phyloP scores from a whole-genome alignment of 2,329 filamentous ascomycete genomes.

The Exophiala calicioides region DNA sequence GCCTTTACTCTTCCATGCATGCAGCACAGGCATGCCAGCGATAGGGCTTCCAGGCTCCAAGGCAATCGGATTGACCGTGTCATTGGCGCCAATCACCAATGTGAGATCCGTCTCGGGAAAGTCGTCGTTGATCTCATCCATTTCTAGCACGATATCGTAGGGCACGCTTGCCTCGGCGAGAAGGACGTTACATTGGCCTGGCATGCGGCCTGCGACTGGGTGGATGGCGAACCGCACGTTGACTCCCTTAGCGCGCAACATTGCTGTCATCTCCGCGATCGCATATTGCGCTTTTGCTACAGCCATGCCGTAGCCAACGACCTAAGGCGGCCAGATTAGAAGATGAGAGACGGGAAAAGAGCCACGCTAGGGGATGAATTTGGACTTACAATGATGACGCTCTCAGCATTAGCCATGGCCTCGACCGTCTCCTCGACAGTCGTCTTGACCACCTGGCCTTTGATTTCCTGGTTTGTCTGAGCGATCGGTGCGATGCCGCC shows the following conservation, averaged over 20 bases:
- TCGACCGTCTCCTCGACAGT: slow-evolving; percentile 80
- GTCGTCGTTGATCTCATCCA: slow-evolving; percentile 96
- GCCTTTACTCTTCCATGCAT: slow-evolving; percentile 92
- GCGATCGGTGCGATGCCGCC: slow-evolving; percentile 71
- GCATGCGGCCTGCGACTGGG: slow-evolving; percentile 88
- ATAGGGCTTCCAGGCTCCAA: slow-evolving; percentile 81
- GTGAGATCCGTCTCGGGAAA: slow-evolving; percentile 83
- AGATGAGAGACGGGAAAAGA: neutral
- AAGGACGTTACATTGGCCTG: slow-evolving; percentile 88
- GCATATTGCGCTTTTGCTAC: slow-evolving; percentile 92
- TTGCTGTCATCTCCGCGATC: slow-evolving; percentile 76
- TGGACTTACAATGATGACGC: slow-evolving; percentile 69
- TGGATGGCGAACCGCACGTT: slow-evolving; percentile 89
- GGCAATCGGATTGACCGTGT: slow-evolving; percentile 89
- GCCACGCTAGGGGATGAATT: no score
- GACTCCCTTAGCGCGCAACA: slow-evolving; percentile 72
- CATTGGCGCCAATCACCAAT: slow-evolving; percentile 87
- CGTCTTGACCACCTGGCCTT: slow-evolving; percentile 76
- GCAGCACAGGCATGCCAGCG: slow-evolving; percentile 87
- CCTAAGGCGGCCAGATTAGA: slow-evolving; percentile 14
- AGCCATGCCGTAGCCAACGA: slow-evolving; percentile 92
- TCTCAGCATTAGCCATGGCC: slow-evolving; percentile 72
- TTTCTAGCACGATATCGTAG: slow-evolving; percentile 89
- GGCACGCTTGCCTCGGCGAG: slow-evolving; percentile 85
- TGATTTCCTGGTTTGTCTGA: slow-evolving; percentile 68